Evolutionary conservation across 345 rosid genomes (phyloP).

Genomic region (Hypericum perforatum): DNA sequence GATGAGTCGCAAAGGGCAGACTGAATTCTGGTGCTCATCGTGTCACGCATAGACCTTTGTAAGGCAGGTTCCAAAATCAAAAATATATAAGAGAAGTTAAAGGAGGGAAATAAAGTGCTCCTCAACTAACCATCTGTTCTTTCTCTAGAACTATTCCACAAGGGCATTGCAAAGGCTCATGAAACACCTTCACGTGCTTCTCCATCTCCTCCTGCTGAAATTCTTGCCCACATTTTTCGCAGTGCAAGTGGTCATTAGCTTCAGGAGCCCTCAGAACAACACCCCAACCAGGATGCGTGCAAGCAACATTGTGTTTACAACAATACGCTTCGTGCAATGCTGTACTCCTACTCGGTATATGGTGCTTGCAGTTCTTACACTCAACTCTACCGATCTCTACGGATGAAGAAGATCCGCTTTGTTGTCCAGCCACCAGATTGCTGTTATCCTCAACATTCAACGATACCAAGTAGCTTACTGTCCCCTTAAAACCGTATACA

Average conservation of each 20-base stretch:
- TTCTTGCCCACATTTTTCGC: constrained; percentile 77
- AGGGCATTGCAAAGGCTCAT: constrained; percentile 70
- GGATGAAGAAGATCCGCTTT: constrained; percentile 41
- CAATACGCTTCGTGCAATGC: constrained; percentile 82
- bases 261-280: constrained; percentile 70
- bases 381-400: constrained; percentile 56
- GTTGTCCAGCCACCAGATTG: constrained; percentile 44
- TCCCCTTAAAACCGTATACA: constrained; percentile 75
- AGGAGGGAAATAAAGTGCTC: background rate
- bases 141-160: constrained; percentile 80
- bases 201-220: constrained; percentile 75
- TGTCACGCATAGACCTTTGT: constrained; percentile 15
- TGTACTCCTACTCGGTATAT: constrained; percentile 72
- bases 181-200: constrained; percentile 85
- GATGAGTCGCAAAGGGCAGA: constrained; percentile 59
- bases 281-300: constrained; percentile 63
- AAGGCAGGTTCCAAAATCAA: background rate
- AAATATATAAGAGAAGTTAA: background rate
- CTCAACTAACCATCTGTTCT: constrained; percentile 60
- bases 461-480: constrained; percentile 43
- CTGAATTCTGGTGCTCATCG: constrained; percentile 77
- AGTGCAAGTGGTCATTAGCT: constrained; percentile 64
- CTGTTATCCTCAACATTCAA: constrained; percentile 42
- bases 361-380: constrained; percentile 81
- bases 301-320: constrained; percentile 66